Base-by-base conservation (phyloP, 2,329 filamentous ascomycete species). In the Periconia digitata region DNA sequence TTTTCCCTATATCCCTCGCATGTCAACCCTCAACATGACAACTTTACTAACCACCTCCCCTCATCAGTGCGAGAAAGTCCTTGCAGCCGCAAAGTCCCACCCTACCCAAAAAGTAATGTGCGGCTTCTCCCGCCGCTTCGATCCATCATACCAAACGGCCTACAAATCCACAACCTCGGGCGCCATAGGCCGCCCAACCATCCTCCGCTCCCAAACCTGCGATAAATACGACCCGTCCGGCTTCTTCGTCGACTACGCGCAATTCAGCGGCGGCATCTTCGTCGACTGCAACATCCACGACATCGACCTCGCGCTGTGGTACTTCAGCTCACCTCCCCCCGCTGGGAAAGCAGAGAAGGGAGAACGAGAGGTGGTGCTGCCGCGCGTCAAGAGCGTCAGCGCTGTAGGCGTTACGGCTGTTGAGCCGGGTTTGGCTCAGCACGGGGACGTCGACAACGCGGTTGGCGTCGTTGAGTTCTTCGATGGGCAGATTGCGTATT, bases 201-300 rank as follows among this genome's bases (percentile, higher is more conserved):
- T 87, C 37, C 75, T 87, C 57, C 81, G 84, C 55, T 82, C 77
- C 39, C 85, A 87, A 67, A 87, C 84, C 0, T 86, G 83, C 69
- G 84, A 88, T 70, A 85, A 83, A 64, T 77, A 82, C 47, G 83
- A 86, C 50, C 81, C 83, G 0, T 77, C 76, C 0, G 84, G 84
- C 39, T 87, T 86, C 76, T 88, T 87, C 65, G 83, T 88, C 46
- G 75, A 78, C 18, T 88, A 87, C 68, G 83, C 85, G 12, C 74
- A 83, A 57, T 84, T 81, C 70, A 80, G 75, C 1, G 85, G 85
- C 27, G 85, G 85, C 18, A 86, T 87, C 63, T 88, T 88, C 58
- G 85, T 87, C 48, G 85, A 88, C 73, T 85, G 82, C 72, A 83
- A 81, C 43, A 83, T 88, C 60, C 85, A 88, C 72, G 85, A 88